Base-by-base conservation (phyloP, 306 rosid genomes). In the Cicer pinnatifidum region DNA sequence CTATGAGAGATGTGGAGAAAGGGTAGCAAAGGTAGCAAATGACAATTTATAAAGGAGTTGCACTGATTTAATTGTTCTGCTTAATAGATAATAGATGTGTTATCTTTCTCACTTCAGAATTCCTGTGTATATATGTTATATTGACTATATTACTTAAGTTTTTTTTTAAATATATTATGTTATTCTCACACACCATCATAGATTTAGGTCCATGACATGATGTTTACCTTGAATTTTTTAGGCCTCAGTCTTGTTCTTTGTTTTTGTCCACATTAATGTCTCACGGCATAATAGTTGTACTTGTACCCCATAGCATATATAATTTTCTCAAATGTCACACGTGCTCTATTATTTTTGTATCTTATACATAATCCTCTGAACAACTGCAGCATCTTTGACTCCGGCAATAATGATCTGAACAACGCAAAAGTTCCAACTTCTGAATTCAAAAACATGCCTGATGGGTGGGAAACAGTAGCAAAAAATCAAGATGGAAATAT, bases 401-500 rank as follows among this genome's bases (percentile, higher is more conserved):
- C 91, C 11, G 81, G 78, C 65, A 79, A 87, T 54, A 78, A 82
- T 66, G 96, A 91, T 58, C 82, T 84, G 83, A 76, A 82, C 65
- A 79, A 79, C 60, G 73, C 90, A 10, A 82, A 84, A 56, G 84
- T 78, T 66, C 89, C 86, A 16, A 83, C 86, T 68, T 72, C 87
- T 1, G 95, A 91, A 72, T 82, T 88, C 75, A 91, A 90, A 87
- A 86, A 85, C 85, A 84, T 78, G 80, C 98, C 98, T 17, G 98
- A 91, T 71, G 98, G 98, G 33, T 91, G 98, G 98, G 98, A 94
- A 78, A 89, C 98, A n/a, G 78, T 87, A 33, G 75, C 90, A 6
- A 94, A 89, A 81, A 63, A 83, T 58, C 84, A 78, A 37, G 96
- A 91, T 67, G 97, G 92, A 66, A 94, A 86, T 72, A 53, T 94